A percentile compares a stretch with the other conserved stretches of the same genome.
Evolutionary conservation across 306 rosid genomes (phyloP).

Genomic region (Hippophae tibetana): DNA sequence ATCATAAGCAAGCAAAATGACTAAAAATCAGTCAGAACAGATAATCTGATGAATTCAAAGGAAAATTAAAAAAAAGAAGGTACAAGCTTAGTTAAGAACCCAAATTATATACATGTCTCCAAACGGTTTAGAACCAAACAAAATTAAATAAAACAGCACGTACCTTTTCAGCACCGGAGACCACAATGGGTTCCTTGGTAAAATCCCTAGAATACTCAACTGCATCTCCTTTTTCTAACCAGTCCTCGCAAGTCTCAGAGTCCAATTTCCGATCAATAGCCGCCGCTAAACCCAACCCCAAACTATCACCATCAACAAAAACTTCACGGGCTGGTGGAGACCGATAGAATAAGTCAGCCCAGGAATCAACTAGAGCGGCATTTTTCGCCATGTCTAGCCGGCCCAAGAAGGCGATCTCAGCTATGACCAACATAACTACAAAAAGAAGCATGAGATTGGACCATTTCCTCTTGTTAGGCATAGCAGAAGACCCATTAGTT

Average conservation of each 20-base stretch:
- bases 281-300: constrained; percentile 15
- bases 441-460: constrained; percentile 50
- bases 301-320: constrained; percentile 22
- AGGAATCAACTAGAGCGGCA: constrained; percentile 57
- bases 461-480: constrained; percentile 51
- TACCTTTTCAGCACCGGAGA: constrained; percentile 73
- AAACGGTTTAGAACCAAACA: neutral
- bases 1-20: neutral
- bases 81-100: neutral
- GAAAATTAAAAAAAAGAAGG: neutral
- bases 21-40: neutral
- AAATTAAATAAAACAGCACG: neutral
- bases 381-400: constrained; percentile 73
- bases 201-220: constrained; percentile 71
- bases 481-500: constrained; percentile 18
- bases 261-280: constrained; percentile 28
- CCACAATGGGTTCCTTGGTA: constrained; percentile 48
- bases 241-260: constrained; percentile 53
- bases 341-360: constrained; percentile 54
- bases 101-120: neutral
- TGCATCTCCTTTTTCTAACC: constrained; percentile 78
- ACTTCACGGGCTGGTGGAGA: constrained; percentile 20
- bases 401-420: constrained; percentile 78
- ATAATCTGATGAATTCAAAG: neutral
- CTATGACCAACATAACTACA: constrained; percentile 61